A percentile compares a stretch with the other conserved stretches of the same genome.
These are phyloP conservation scores for Tolypocladium nubicola DNA, from an alignment of 2,329 filamentous ascomycete genomes.

Conservation along the genomic window DNA sequence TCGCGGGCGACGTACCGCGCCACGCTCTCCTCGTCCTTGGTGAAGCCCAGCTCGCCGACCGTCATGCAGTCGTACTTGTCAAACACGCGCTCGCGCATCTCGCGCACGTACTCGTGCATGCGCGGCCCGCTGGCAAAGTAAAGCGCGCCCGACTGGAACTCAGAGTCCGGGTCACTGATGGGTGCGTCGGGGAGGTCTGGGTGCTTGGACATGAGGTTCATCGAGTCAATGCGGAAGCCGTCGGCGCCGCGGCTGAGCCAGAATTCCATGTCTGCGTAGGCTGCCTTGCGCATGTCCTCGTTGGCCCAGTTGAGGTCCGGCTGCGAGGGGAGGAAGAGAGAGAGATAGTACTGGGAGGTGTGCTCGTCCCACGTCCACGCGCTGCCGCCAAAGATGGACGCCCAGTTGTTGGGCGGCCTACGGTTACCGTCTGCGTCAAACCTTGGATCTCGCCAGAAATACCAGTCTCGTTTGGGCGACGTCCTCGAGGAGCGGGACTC, in stretches of 20 bases:
- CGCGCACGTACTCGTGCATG: constrained; percentile 30
- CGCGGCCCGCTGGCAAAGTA: constrained; percentile 44
- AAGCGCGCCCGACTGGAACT: constrained; percentile 23
- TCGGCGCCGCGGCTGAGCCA: constrained; percentile 53
- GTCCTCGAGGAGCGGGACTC: constrained; percentile 38
- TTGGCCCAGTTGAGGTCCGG: constrained; percentile 63
- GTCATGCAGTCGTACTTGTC: constrained; percentile 43
- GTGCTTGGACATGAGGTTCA: constrained; percentile 45
- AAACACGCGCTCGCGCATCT: constrained; percentile 18
- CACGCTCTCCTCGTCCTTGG: constrained; percentile 29
- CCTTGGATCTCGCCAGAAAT: constrained; percentile 39
- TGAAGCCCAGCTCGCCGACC: constrained; percentile 21
- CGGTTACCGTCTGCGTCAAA: constrained; percentile 22
- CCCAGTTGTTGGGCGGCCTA: constrained; percentile 34
- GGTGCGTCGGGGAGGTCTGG: constrained; percentile 34
- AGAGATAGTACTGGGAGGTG: constrained; percentile 36
- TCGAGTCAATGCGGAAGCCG: constrained; percentile 47
- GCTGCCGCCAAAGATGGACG: constrained; percentile 24
- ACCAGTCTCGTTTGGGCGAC: constrained; percentile 44
- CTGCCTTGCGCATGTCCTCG: constrained; percentile 42
- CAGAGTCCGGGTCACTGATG: constrained; percentile 20
- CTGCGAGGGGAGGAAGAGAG: constrained; percentile 51
- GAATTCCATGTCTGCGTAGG: constrained; percentile 51
- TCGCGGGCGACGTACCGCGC: constrained; percentile 35
- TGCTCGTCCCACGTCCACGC: constrained; percentile 25